Evolutionary conservation across 305 asterid genomes (phyloP).

Genomic region (Fraxinus albicans): DNA sequence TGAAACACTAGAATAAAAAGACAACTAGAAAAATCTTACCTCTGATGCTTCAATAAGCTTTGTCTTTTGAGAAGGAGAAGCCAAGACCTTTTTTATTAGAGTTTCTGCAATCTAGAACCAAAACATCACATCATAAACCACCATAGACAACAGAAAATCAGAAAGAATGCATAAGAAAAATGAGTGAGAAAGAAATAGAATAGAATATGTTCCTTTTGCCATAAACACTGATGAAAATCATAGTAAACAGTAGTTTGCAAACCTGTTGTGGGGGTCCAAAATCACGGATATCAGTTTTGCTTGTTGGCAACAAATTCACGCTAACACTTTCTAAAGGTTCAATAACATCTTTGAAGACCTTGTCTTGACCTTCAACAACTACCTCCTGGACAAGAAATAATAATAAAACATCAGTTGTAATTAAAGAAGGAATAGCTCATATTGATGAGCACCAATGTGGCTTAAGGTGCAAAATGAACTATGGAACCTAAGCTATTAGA

Average conservation of each 20-base stretch:
- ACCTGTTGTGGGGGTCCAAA: conserved; percentile 88
- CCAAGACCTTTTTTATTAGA: conserved; percentile 66
- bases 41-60: conserved; percentile 79
- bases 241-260: conserved; percentile 14
- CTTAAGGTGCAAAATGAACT: background rate
- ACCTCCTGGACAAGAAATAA: conserved; percentile 60
- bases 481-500: background rate
- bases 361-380: conserved; percentile 84
- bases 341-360: conserved; percentile 92
- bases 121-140: background rate
- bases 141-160: background rate
- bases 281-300: conserved; percentile 79
- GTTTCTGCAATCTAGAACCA: conserved; percentile 71
- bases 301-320: conserved; percentile 70
- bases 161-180: background rate
- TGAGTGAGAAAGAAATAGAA: background rate
- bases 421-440: background rate
- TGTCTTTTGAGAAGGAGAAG: conserved; percentile 80
- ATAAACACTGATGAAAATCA: background rate
- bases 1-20: background rate
- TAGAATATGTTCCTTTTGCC: background rate
- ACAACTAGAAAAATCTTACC: conserved; percentile 33
- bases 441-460: background rate
- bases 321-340: conserved; percentile 94
- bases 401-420: conserved; percentile 13